Conservation (phyloP, 2,329 filamentous ascomycete species). For the Nemania bipapillata region DNA sequence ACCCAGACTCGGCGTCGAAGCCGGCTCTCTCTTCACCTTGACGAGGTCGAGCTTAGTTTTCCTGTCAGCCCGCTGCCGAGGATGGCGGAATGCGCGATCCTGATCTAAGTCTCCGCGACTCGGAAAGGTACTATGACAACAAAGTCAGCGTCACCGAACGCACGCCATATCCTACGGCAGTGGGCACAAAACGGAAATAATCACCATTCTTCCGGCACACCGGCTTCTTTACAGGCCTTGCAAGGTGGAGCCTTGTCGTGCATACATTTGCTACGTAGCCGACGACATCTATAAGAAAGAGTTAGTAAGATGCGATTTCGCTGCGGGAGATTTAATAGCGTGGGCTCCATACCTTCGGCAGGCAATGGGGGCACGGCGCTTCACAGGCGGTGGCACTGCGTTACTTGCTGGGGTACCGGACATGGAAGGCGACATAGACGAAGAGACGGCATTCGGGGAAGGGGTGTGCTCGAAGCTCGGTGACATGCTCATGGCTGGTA, state of each 20-base stretch:
- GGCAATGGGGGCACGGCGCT: constrained; percentile 63
- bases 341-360: constrained; percentile 61
- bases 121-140: constrained; percentile 59
- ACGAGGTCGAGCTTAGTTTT: constrained; percentile 50
- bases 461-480: constrained; percentile 31
- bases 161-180: background rate
- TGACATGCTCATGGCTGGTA: constrained; percentile 40
- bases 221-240: constrained; percentile 62
- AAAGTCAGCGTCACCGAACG: constrained; percentile 21
- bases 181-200: constrained; percentile 8
- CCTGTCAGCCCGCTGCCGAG: constrained; percentile 62
- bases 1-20: constrained; percentile 38
- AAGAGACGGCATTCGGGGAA: constrained; percentile 35
- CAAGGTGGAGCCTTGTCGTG: constrained; percentile 64
- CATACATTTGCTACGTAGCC: constrained; percentile 67
- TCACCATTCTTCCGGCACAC: constrained; percentile 64
- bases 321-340: constrained; percentile 27
- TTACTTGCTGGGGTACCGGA: constrained; percentile 26
- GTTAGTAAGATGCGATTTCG: constrained; percentile 23
- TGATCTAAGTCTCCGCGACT: constrained; percentile 64
- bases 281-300: constrained; percentile 60
- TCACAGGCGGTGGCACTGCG: constrained; percentile 51
- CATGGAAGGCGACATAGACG: constrained; percentile 43
- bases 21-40: constrained; percentile 47
- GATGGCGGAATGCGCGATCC: constrained; percentile 68